Base-by-base conservation (phyloP, 768 basidiomycete genomes). In the Phlegmacium glaucopus region DNA sequence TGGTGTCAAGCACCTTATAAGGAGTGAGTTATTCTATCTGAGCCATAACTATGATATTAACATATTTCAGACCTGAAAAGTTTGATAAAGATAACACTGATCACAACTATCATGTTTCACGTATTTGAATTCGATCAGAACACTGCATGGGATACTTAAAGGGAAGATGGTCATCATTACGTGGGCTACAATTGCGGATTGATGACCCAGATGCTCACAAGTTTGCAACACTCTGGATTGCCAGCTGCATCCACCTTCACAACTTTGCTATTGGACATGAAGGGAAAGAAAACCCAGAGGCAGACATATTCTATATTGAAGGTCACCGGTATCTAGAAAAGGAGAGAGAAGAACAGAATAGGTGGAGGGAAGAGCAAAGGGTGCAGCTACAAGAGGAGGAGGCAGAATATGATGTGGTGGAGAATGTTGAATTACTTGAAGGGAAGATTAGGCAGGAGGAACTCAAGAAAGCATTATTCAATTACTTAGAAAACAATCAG, bases 61-160 rank as follows among this genome's bases (percentile, higher is more conserved):
- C 15, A 22, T 22, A 39, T 18, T 39, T 43, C 26, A 66, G 57
- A 29, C 60, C 61, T 28, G 59, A 64, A 44, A 61, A 57, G 29
- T 18, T 45, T 27, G 28, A 39, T 25, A 17, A 13, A 15, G 48
- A 50, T 4, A 66, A 65, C 46, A 32, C 42, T 29, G 41, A 6
- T 3, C 44, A 56, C 47, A 64, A 64, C 44, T 59, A 60, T 34
- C 38, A 60, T 53, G 56, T 67, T 25, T 66, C 61, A n/a, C 13
- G 22, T 6, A 46, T 68, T 15, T 53, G 58, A 1, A 53, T 67
- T 5, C 51, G 58, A 2, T 69, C 66, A 6, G 67, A 69, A 34
- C 65, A 69, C 42, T 53, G 49, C 26, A 49, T 67, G 7, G 67
- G 65, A 6, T 63, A 47, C 32, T 41, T 65, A 1, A 69, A 67